A percentile compares a stretch with the other conserved stretches of the same genome.
phyloP scores from a whole-genome alignment of 1,284 basidiomycete species.

The Irpex lacteus region DNA sequence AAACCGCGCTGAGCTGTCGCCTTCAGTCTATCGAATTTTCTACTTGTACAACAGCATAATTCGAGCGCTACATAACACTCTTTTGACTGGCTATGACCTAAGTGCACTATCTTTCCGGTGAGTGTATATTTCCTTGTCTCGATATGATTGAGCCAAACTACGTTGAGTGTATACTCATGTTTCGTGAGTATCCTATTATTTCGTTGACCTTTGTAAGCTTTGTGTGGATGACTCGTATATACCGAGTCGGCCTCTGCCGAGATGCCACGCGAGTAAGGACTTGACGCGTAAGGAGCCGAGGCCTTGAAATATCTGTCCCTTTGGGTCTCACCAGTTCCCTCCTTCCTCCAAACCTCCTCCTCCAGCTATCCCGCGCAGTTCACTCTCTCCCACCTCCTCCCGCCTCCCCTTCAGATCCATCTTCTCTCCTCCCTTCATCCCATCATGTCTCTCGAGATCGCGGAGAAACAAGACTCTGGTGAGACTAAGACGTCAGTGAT shows the following conservation, averaged over 20 bases:
- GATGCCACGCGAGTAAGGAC: conserved; percentile 12
- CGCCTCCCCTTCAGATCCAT: conserved; percentile 29
- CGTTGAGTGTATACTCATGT: no score
- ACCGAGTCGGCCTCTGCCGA: conserved; percentile 11
- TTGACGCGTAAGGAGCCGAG: conserved; percentile 16
- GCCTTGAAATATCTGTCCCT: conserved; percentile 21
- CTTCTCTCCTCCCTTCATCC: conserved; percentile 29
- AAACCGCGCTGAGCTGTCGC: conserved; percentile 23
- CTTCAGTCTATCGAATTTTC: conserved; percentile 11
- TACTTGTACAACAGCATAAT: conserved; percentile 23
- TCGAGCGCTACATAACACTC: conserved; percentile 5
- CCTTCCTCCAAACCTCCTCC: conserved; percentile 24
- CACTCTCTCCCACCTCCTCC: conserved; percentile 13
- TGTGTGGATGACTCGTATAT: not conserved
- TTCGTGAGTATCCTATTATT: no score
- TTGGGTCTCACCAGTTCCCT: conserved; percentile 28
- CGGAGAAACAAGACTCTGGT: conserved; percentile 53
- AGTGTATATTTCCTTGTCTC: not conserved
- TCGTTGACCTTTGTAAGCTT: not conserved
- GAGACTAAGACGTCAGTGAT: conserved; percentile 10
- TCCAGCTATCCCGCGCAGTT: not conserved
- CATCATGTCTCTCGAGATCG: conserved; percentile 63
- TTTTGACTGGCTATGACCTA: not conserved
- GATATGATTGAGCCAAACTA: no score
- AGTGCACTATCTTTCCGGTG: not conserved